These are phyloP conservation scores for Cornus florida DNA, from an alignment of 148 eudicot species.

Conservation along the genomic window DNA sequence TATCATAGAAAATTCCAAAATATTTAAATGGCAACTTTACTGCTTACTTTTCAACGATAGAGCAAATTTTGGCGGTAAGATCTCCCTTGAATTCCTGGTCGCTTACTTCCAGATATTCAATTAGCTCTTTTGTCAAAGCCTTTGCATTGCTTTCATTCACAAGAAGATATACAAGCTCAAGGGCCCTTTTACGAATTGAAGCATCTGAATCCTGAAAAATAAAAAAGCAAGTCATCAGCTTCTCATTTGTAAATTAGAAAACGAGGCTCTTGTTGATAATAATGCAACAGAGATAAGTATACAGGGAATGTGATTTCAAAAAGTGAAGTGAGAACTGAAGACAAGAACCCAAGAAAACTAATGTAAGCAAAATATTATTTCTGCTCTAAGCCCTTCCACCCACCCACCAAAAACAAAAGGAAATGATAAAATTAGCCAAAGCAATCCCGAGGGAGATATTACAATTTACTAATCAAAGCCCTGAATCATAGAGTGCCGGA, in stretches of 20 bases:
- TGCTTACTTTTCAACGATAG: conserved; percentile 95
- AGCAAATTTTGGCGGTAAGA: conserved; percentile 91
- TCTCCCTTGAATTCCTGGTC: conserved; percentile 90
- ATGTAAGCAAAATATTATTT: no score
- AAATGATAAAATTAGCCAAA: neutral
- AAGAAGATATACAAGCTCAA: conserved; percentile 90
- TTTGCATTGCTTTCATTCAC: conserved; percentile 92
- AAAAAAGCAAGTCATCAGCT: conserved; percentile 15
- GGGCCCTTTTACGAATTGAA: conserved; percentile 95
- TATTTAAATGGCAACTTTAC: neutral
- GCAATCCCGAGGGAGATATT: neutral
- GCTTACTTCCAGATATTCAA: conserved; percentile 85
- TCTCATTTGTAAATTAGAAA: neutral
- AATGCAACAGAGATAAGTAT: neutral
- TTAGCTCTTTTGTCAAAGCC: conserved; percentile 83
- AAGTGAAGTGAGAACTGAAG: no score
- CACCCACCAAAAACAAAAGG: no score
- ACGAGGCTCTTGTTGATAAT: neutral
- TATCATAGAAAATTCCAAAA: neutral
- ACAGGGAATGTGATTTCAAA: neutral
- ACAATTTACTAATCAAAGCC: neutral
- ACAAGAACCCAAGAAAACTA: no score
- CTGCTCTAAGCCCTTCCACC: no score
- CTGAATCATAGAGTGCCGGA: neutral
- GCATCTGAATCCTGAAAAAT: conserved; percentile 91